Evolutionary conservation across 1,284 basidiomycete species (phyloP), one percentile per base, ranked within the genome.

Genomic region (Austroboletus sp.): DNA sequence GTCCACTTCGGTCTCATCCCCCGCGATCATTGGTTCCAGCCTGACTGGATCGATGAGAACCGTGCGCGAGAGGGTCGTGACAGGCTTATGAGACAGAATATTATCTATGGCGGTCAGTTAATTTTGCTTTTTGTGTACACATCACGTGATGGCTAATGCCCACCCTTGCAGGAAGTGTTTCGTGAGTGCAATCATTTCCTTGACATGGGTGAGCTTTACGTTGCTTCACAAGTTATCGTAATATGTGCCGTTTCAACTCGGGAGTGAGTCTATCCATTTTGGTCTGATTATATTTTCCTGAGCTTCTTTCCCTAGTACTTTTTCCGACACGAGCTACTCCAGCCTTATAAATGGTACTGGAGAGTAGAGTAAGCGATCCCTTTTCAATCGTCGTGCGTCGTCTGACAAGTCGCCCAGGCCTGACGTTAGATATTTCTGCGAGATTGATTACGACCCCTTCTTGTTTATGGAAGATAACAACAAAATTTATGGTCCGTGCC

Each of bases 231-330:
- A 78, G 75, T n/a, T 83, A 83, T 55, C 72, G 80, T 21, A 82
- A 83, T 50, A 80, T 89, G 86, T 91, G 87, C 63, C 77, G 89
- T 37, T 93, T 86, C 68, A 86, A 90, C 60, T 85, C 85, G 17
- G 88, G 88, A 26, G 86, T 85, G 65, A 62, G 84, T 58, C 12
- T 13, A 25, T 25, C 29, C 34, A 43, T 19, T 35, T 40, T 45
- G 17, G 50, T 10, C 7, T 15, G 31, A 33, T 35, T 25, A 1
- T 13, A n/a, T 23, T 37, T 32, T n/a, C 23, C 45, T 57, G 33
- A 54, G 25, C 21, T 43, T 36, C 42, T 33, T 35, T 40, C 44
- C 42, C 5, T 51, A 85, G 81, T 86, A 80, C 67, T 87, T 90
- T 69, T 91, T 80, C 68, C 72, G 76, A 33, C 89, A 93, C 57